Base-by-base conservation (phyloP, 345 rosid species). In the Schrenkiella parvula region DNA sequence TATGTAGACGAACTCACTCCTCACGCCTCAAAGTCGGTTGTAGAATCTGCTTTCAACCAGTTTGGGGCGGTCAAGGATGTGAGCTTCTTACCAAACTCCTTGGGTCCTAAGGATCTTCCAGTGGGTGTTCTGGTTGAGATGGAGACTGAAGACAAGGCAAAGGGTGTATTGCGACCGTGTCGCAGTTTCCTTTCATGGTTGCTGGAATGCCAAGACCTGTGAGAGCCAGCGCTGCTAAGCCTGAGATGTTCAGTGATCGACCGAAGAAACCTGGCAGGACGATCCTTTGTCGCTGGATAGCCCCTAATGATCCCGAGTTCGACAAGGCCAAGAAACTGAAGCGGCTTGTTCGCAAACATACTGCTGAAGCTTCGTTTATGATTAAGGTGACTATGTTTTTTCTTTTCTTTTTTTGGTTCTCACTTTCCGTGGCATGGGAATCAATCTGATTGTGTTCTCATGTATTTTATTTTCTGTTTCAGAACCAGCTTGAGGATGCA, bases 131-230 rank as follows among this genome's bases (percentile, higher is more conserved):
- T 95, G 53, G 89, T 91, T 48, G 95, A 88, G 84, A 84, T 91
- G 91, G 81, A 80, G 42, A 50, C 64, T 0, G 28, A 43, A 2
- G 64, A 84, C 37, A 76, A 70, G 70, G 95, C 92, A 0, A 62
- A 66, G 32, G 77, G 35, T 1, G 79, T 87, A 55, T 81, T 46
- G 17, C 72, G 0, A 64, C 54, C 21, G 15, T 89, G 0, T 15
- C 70, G 0, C 70, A 81, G 32, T 75, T 62, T 25, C 97, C 96
- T 5, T 86, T 91, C 68, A 91, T 91, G 98, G 78, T 89, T 17
- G 72, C 66, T 58, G 98, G 99, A 67, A 91, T 86, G 87, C 99
- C 98, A 0, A 86, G 96, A 81, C 93, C 95, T 43, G 93, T 84
- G 15, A 87, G 88, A 61, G 99, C 95, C 42, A 53, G 53, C 14